Evolutionary conservation across 2,329 filamentous ascomycete genomes (phyloP), one percentile per base, ranked within the genome.

Genomic region (Arachnopeziza araneosa): DNA sequence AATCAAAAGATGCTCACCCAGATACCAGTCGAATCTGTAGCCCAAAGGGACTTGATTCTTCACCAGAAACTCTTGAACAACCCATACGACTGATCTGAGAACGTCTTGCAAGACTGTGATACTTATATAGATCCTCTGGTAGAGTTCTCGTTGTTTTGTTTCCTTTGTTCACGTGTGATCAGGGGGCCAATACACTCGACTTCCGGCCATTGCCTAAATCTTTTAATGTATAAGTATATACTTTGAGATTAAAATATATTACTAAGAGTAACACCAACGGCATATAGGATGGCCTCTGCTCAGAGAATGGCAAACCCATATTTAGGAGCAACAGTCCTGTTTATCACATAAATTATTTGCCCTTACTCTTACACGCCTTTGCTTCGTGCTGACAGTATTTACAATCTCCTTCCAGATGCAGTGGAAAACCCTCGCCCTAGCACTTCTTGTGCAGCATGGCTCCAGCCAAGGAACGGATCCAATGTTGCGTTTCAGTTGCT

Each of bases 131-230:
- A n/a, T n/a, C n/a, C n/a, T n/a, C n/a, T n/a, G n/a, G n/a, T n/a
- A n/a, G n/a, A n/a, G n/a, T n/a, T n/a, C n/a, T n/a, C n/a, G n/a
- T n/a, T n/a, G n/a, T n/a, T n/a, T n/a, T n/a, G n/a, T n/a, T n/a
- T n/a, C n/a, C 14, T 32, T 32, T 7, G 30, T 14, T 32, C 30
- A 32, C 30, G 14, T 32, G 30, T 32, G 30, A 14, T 32, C 30
- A 7, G 30, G 30, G 30, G 14, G 14, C 30, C 14, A 32, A 32
- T 14, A 19, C 36, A 54, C 21, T 55, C 23, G 59, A 21, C 57
- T 62, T 12, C 56, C 56, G 60, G 36, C 51, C 58, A 55, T 58
- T 56, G 62, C 57, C 62, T 62, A 60, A 63, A 58, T 55, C 26
- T 56, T 57, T 52, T 54, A 64, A 64, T 64, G 58, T 60, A 58